A percentile compares a stretch with the other conserved stretches of the same genome.
Conservation (phyloP, 768 basidiomycete species). For the Termitomyces sp. region DNA sequence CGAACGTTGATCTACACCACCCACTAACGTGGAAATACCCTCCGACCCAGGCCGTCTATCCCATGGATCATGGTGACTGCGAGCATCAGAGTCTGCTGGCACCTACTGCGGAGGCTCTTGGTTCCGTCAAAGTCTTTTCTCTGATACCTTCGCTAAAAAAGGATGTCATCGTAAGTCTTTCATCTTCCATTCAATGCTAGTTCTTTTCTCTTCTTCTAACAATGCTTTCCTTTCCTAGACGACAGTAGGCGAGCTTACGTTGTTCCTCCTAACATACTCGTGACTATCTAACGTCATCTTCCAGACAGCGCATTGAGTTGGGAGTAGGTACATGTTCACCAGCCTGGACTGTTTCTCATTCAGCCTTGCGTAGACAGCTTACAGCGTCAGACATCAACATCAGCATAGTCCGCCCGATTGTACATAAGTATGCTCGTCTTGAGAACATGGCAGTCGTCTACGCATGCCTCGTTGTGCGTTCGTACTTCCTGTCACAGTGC, state of each 20-base stretch:
- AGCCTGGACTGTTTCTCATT: conserved; percentile 1
- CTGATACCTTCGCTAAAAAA: conserved; percentile 67
- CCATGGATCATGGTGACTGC: conserved; percentile 30
- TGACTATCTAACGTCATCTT: conserved; percentile 10
- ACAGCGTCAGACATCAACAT: conserved; percentile 83
- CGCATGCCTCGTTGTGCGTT: conserved; percentile 71
- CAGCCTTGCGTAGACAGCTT: conserved; percentile 50
- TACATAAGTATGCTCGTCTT: conserved; percentile 72
- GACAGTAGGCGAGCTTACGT: conserved; percentile 35
- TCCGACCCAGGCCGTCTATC: background rate
- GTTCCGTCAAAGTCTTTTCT: conserved; percentile 73
- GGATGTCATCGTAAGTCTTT: conserved; percentile 57
- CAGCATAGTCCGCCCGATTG: conserved; percentile 70
- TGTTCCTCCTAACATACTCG: conserved; percentile 9
- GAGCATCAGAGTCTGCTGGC: conserved; percentile 43
- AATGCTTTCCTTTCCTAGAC: conserved; percentile 28
- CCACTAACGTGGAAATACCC: background rate
- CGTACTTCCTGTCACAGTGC: conserved; percentile 70
- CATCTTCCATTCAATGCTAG: conserved; percentile 7
- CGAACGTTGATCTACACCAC: background rate
- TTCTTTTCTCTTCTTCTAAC: conserved; percentile 9
- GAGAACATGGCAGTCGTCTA: conserved; percentile 73
- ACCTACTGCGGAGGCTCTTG: conserved; percentile 52
- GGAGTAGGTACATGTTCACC: conserved; percentile 51
- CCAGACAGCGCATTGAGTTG: conserved; percentile 71